Evolutionary conservation across 768 basidiomycete genomes (phyloP).

Genomic region (Amanita pseudoporphyria): DNA sequence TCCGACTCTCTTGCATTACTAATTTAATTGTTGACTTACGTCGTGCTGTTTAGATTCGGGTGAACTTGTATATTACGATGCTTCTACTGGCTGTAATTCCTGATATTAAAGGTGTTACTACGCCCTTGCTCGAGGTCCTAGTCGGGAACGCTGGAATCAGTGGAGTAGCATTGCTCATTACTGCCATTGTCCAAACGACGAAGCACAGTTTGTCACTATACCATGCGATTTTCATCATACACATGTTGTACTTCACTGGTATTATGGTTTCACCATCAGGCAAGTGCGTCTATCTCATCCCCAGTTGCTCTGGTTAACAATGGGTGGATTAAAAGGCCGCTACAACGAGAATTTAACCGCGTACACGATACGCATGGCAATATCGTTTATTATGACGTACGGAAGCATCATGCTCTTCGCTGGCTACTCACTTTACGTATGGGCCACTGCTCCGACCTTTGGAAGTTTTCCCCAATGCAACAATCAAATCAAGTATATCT

Average conservation of each 20-base stretch:
- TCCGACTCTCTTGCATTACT: neutral
- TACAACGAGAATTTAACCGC: neutral
- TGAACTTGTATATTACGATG: conserved; percentile 11
- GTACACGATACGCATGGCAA: neutral
- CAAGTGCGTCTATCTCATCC: neutral
- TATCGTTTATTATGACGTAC: conserved; percentile 7
- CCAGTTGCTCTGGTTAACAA: neutral
- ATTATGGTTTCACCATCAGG: conserved; percentile 8
- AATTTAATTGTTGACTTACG: neutral
- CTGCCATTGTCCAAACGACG: too few species aligned
- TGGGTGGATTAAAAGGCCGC: neutral
- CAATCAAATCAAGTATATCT: conserved; percentile 10
- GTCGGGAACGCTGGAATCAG: conserved; percentile 9
- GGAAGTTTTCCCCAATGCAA: conserved; percentile 4
- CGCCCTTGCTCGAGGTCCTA: conserved; percentile 8
- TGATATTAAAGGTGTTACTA: conserved; percentile 2
- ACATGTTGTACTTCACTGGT: conserved; percentile 11
- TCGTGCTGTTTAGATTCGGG: too few species aligned
- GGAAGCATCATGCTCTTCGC: conserved; percentile 9
- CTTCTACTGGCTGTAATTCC: conserved; percentile 10
- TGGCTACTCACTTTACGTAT: conserved; percentile 10
- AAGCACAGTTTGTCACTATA: too few species aligned
- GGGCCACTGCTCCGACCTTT: conserved; percentile 10
- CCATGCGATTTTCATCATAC: conserved; percentile 12
- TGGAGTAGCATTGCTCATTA: too few species aligned